Percentiles rank a stretch among this genome's conserved stretches.
phyloP scores from a whole-genome alignment of 2,329 filamentous ascomycete genomes.

The Claviceps sp. region DNA sequence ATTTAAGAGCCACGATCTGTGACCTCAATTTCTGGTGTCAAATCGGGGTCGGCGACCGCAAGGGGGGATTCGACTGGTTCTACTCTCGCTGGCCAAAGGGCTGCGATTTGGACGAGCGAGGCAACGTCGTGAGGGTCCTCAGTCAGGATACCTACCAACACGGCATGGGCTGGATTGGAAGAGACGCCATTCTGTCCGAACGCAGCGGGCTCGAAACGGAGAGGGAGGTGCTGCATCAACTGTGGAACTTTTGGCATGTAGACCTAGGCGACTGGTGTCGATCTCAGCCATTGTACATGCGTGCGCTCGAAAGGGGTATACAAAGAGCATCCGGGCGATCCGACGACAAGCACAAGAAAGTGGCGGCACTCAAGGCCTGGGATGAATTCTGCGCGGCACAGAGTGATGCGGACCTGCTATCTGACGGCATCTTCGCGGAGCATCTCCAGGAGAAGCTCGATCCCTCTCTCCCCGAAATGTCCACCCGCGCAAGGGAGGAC shows the following conservation, averaged over 20 bases:
- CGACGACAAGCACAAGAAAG: not conserved
- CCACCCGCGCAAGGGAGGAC: constrained; percentile 33
- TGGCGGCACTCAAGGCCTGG: constrained; percentile 33
- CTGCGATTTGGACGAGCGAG: constrained; percentile 51
- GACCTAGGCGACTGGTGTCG: constrained; percentile 46
- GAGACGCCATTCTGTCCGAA: constrained; percentile 37
- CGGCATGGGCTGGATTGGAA: constrained; percentile 66
- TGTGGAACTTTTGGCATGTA: constrained; percentile 55
- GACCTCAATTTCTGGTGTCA: constrained; percentile 97
- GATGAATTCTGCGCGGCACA: constrained; percentile 43
- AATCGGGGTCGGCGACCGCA: constrained; percentile 80
- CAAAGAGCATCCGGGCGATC: constrained; percentile 10
- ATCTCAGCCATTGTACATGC: constrained; percentile 20
- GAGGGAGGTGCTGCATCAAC: constrained; percentile 50
- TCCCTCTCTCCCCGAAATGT: constrained; percentile 44
- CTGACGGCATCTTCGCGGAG: constrained; percentile 31
- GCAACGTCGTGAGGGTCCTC: constrained; percentile 59
- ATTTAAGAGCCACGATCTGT: constrained; percentile 68
- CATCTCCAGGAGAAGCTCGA: constrained; percentile 42
- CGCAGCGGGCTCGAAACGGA: constrained; percentile 31
- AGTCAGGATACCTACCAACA: constrained; percentile 66
- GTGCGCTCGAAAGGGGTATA: constrained; percentile 20
- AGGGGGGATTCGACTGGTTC: constrained; percentile 83
- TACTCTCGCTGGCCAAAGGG: constrained; percentile 64
- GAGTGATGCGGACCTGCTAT: constrained; percentile 53